Conservation (phyloP, 1,284 basidiomycete species). For the Leccinum pallidistipes region DNA sequence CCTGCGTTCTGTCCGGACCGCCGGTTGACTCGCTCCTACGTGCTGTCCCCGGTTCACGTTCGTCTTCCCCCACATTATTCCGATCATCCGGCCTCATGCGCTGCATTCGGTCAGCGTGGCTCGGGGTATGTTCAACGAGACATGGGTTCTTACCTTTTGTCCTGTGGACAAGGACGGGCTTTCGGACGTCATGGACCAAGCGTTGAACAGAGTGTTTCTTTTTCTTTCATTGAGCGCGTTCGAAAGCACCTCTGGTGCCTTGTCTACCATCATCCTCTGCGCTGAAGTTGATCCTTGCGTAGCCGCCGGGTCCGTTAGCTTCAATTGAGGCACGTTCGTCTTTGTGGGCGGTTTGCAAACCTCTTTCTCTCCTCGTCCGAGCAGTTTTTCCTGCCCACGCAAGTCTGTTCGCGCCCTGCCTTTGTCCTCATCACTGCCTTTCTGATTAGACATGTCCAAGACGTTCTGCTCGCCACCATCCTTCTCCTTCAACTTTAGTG, state of each 20-base stretch:
- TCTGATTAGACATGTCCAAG: not conserved
- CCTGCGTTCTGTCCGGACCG: not conserved
- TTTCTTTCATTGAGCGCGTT: not conserved
- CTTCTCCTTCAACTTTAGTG: not conserved
- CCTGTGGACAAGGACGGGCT: not conserved
- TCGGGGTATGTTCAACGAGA: not conserved
- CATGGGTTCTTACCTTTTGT: not conserved
- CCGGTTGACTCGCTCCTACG: not conserved
- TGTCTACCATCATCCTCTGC: not conserved
- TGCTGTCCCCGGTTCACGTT: not conserved
- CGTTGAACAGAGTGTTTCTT: not conserved
- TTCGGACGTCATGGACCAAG: not conserved
- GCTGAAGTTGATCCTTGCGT: not conserved
- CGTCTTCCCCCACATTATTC: not conserved
- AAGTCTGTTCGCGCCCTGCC: not conserved
- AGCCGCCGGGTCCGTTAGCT: not conserved
- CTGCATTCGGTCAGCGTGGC: not conserved
- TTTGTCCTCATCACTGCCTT: not conserved
- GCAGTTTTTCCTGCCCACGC: not conserved
- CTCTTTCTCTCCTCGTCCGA: not conserved
- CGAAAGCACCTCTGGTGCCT: not conserved
- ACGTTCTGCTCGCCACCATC: not conserved
- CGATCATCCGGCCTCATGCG: not conserved
- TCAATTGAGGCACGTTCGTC: not conserved
- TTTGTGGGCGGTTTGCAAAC: not conserved